These are phyloP conservation scores for Coemansia sp. DNA, from an alignment of 192 early-diverging fungal species.

Conservation along the genomic window DNA sequence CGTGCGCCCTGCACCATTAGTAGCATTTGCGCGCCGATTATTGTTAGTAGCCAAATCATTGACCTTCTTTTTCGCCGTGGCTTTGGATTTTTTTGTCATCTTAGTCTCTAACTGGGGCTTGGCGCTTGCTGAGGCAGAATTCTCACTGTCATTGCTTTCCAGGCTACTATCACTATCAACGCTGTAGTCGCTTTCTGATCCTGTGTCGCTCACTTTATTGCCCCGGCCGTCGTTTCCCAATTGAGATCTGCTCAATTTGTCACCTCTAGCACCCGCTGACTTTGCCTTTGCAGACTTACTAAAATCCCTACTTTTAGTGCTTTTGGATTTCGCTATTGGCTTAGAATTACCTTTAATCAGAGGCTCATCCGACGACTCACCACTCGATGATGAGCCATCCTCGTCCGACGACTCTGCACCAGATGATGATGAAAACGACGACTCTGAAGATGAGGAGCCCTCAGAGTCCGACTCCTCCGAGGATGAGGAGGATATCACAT, in stretches of 20 bases:
- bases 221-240: not conserved
- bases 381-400: not conserved
- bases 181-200: conserved; percentile 6
- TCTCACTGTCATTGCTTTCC: conserved; percentile 5
- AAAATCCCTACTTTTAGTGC: not conserved
- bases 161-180: conserved; percentile 24
- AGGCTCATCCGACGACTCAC: not conserved
- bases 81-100: not conserved
- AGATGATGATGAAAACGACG: not conserved
- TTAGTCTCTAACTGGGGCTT: not conserved
- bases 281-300: not conserved
- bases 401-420: not conserved
- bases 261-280: no score
- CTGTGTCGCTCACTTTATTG: not conserved
- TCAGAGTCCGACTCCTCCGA: conserved; percentile 3
- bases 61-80: not conserved
- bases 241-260: not conserved
- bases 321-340: conserved; percentile 3
- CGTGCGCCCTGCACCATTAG: not conserved
- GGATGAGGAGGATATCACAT: not conserved
- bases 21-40: not conserved
- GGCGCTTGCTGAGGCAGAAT: not conserved
- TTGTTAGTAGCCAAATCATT: not conserved
- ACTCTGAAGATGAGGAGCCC: not conserved
- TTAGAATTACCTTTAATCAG: conserved; percentile 2